Percentiles rank a stretch among this genome's conserved stretches.
Conservation (phyloP, 2,329 filamentous ascomycete species). For the Calonectria hawksworthii region DNA sequence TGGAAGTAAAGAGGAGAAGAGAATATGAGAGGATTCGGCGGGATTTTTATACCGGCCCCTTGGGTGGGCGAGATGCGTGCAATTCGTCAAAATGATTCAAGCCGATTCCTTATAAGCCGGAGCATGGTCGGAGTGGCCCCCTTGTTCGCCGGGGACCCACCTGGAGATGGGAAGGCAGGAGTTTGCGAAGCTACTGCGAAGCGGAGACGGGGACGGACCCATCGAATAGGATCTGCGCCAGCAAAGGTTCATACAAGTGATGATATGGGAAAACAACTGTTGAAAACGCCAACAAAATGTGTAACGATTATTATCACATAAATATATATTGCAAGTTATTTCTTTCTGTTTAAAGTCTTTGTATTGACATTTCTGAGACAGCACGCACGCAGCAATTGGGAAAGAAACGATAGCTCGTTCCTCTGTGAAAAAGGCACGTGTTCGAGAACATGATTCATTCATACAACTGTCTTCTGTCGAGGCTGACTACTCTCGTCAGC, state of each 20-base stretch:
- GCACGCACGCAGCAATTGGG: not conserved
- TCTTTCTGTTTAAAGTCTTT: not conserved
- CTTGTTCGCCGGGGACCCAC: constrained; percentile 23
- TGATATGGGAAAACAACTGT: not conserved
- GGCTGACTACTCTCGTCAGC: not conserved
- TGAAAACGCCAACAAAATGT: not conserved
- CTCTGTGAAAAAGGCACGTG: not conserved
- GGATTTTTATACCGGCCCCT: constrained; percentile 5
- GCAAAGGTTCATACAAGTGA: not conserved
- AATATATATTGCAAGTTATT: not conserved
- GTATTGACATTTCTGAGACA: not conserved
- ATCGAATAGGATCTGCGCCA: not conserved
- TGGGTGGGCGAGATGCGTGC: not conserved
- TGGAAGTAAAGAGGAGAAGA: too few species aligned
- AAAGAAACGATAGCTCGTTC: too few species aligned
- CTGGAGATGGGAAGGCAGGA: constrained; percentile 21
- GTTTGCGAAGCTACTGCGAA: constrained; percentile 34
- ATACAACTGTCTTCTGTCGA: constrained; percentile 12
- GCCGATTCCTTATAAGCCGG: constrained; percentile 19
- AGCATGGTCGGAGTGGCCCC: constrained; percentile 3
- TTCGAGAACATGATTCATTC: not conserved
- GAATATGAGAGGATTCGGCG: not conserved
- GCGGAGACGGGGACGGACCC: not conserved
- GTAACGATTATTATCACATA: not conserved
- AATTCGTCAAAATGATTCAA: not conserved